These are phyloP conservation scores for Pleurotus platypus DNA, from an alignment of 768 basidiomycete species.

Conservation along the genomic window DNA sequence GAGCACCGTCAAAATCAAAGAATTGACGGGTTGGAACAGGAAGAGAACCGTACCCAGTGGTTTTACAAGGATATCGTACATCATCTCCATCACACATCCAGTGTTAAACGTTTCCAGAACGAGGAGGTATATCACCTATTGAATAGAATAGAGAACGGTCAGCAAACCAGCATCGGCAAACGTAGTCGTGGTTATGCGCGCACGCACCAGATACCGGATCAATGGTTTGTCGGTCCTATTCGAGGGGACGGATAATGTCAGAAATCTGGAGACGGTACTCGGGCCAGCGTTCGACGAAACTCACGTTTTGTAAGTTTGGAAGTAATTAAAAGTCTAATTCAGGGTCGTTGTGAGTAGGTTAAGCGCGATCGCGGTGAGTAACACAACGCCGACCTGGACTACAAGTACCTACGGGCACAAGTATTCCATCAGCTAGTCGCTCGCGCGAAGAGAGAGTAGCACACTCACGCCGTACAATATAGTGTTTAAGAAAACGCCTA, in stretches of 20 bases:
- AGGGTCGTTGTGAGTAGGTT: background rate
- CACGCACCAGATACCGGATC: constrained; percentile 9
- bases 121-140: constrained; percentile 10
- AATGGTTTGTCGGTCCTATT: background rate
- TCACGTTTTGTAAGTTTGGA: constrained; percentile 7
- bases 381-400: background rate
- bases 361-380: no score
- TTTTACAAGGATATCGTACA: constrained; percentile 11
- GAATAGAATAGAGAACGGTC: background rate
- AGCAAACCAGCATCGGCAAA: background rate
- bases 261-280: background rate
- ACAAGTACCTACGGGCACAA: background rate
- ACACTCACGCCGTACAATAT: constrained; percentile 2
- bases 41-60: background rate
- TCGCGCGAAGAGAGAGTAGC: background rate
- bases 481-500: constrained; percentile 3
- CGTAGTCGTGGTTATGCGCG: background rate
- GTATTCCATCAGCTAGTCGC: background rate
- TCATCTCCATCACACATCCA: constrained; percentile 7
- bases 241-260: no score
- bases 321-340: constrained; percentile 8
- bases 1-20: no score
- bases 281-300: background rate
- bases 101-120: constrained; percentile 13
- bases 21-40: no score